Evolutionary conservation across 2,329 filamentous ascomycete genomes (phyloP).

Genomic region (Fusarium mexicanum): DNA sequence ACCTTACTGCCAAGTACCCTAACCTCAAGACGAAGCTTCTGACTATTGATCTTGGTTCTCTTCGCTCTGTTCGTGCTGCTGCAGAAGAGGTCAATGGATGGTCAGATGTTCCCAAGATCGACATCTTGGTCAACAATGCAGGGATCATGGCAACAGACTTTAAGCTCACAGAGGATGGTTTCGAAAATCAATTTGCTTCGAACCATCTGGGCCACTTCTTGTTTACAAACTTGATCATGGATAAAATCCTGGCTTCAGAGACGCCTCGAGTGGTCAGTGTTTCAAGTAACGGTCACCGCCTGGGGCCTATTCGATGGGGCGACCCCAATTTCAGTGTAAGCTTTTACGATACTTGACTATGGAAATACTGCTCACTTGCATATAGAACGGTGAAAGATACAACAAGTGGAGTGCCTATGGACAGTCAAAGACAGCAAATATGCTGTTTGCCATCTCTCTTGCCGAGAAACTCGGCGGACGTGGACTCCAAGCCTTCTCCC

Average conservation of each 20-base stretch:
- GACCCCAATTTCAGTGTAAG: slow-evolving; percentile 6
- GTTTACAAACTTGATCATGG: slow-evolving; percentile 8
- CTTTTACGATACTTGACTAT: accelerated
- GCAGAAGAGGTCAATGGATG: background rate
- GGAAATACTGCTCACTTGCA: accelerated
- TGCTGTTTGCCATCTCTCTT: slow-evolving; percentile 20
- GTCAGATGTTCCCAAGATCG: background rate
- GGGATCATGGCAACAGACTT: slow-evolving; percentile 18
- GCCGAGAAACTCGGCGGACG: slow-evolving; percentile 23
- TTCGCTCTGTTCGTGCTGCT: background rate
- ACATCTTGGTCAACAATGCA: slow-evolving; percentile 7
- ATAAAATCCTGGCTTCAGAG: background rate
- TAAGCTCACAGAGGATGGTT: background rate
- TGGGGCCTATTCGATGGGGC: slow-evolving; percentile 10
- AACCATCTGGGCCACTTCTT: slow-evolving; percentile 16
- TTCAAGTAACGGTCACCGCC: slow-evolving; percentile 2
- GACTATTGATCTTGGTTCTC: background rate
- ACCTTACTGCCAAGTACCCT: background rate
- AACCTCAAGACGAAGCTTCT: background rate
- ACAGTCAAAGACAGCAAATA: slow-evolving; percentile 22
- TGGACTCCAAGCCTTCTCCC: slow-evolving; percentile 7
- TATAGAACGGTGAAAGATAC: slow-evolving; percentile 1
- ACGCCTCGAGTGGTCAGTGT: slow-evolving; percentile 10
- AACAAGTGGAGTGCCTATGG: slow-evolving; percentile 16
- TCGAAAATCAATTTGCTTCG: slow-evolving; percentile 10